Percentiles rank a stretch among this genome's conserved stretches.
These are phyloP conservation scores for Nannizzia gypsea DNA, from an alignment of 2,329 filamentous ascomycete genomes.

Conservation along the genomic window DNA sequence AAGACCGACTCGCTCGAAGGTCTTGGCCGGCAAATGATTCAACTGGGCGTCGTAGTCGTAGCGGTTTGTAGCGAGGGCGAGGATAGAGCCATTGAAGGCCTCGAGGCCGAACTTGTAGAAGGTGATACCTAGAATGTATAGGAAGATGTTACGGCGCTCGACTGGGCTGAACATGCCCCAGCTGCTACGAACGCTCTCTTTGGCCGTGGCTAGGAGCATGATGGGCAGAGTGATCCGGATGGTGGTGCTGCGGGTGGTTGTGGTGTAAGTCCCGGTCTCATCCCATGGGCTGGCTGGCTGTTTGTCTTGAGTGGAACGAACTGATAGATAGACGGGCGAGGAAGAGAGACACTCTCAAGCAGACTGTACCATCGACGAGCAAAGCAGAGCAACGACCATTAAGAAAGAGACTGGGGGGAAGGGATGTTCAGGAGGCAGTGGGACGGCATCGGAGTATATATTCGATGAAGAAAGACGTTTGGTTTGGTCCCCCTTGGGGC, in stretches of 20 bases:
- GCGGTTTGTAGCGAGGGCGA: conserved; percentile 39
- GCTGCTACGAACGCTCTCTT: conserved; percentile 8
- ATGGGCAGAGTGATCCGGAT: conserved; percentile 2
- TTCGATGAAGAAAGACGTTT: neutral
- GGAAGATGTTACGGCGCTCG: conserved; percentile 37
- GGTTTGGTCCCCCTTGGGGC: neutral
- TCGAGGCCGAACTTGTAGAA: conserved; percentile 43
- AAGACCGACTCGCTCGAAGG: conserved; percentile 38
- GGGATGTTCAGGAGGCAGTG: neutral
- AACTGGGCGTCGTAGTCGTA: conserved; percentile 36
- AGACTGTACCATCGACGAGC: neutral
- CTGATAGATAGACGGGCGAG: neutral
- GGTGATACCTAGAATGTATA: conserved; percentile 42
- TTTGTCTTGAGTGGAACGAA: neutral
- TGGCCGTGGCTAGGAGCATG: conserved; percentile 6
- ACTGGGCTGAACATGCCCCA: conserved; percentile 26
- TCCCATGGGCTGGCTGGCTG: neutral
- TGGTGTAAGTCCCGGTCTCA: neutral
- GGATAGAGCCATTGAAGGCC: conserved; percentile 41
- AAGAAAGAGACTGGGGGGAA: neutral
- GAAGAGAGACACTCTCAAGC: neutral
- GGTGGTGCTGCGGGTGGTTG: neutral
- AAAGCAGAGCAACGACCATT: neutral
- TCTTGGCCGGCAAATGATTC: conserved; percentile 25
- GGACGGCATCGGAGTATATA: neutral